Conservation (phyloP, 441 rosid species). For the Pelargonium australe region DNA sequence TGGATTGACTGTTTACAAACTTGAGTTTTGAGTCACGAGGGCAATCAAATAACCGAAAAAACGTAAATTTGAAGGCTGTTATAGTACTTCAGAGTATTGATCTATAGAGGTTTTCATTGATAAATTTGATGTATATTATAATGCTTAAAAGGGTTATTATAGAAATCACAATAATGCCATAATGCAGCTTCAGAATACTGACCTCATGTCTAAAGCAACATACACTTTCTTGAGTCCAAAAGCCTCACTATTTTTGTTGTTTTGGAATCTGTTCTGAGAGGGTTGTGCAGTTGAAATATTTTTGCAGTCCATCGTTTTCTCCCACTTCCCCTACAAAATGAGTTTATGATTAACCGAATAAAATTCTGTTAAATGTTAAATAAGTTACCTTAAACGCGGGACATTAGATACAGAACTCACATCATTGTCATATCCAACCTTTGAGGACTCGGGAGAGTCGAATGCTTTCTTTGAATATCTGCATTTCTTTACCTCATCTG, state of each 20-base stretch:
- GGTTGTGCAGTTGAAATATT: conserved; percentile 2
- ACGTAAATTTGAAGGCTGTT: no score
- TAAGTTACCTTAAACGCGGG: background rate
- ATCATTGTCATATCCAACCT: background rate
- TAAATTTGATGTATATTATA: no score
- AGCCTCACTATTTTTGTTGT: background rate
- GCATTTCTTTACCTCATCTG: background rate
- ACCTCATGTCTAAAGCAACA: background rate
- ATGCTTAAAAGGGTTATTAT: no score
- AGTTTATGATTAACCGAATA: background rate
- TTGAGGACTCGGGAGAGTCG: background rate
- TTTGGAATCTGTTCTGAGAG: background rate
- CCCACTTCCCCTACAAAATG: background rate
- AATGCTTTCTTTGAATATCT: background rate
- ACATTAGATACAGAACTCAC: background rate
- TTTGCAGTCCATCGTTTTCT: background rate
- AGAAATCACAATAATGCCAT: background rate
- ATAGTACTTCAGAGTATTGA: no score
- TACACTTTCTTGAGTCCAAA: background rate
- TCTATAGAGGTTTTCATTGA: no score
- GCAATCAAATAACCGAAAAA: background rate
- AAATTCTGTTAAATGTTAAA: background rate
- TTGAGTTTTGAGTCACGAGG: background rate
- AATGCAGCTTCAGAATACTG: background rate
- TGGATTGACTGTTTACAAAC: background rate